Evolutionary conservation across 2,329 filamentous ascomycete species (phyloP).

Genomic region (Cercospora nicotianae): DNA sequence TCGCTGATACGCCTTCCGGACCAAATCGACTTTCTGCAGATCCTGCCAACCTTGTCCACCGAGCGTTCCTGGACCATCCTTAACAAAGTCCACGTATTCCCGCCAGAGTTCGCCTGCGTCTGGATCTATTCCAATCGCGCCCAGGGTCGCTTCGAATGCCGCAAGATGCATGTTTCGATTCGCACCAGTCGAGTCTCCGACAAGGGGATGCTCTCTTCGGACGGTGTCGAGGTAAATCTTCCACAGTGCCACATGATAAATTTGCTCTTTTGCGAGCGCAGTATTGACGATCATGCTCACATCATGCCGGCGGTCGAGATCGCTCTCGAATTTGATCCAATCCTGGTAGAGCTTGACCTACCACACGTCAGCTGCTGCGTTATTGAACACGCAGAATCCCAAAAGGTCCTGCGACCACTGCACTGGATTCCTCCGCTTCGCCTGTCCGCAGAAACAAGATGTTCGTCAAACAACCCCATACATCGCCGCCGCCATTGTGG

Average conservation of each 20-base stretch:
- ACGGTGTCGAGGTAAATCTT: slow-evolving; percentile 94
- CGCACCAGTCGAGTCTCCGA: slow-evolving; percentile 71
- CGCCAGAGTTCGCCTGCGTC: slow-evolving; percentile 88
- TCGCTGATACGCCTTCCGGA: slow-evolving; percentile 89
- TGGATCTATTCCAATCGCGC: slow-evolving; percentile 86
- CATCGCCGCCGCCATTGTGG: background rate
- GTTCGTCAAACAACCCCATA: background rate
- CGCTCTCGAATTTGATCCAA: slow-evolving; percentile 86
- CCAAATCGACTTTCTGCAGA: slow-evolving; percentile 92
- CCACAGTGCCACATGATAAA: slow-evolving; percentile 76
- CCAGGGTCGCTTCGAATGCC: slow-evolving; percentile 89
- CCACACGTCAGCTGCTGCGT: background rate
- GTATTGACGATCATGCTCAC: slow-evolving; percentile 82
- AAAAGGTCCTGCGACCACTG: background rate
- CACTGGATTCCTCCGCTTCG: too few species aligned
- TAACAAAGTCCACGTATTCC: slow-evolving; percentile 93
- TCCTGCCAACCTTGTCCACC: slow-evolving; percentile 92
- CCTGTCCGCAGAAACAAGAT: background rate
- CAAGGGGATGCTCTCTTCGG: slow-evolving; percentile 84
- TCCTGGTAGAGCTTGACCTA: slow-evolving; percentile 34
- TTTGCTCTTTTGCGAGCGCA: slow-evolving; percentile 71
- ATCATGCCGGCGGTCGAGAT: slow-evolving; percentile 75
- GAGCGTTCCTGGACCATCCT: slow-evolving; percentile 73
- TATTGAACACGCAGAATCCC: background rate
- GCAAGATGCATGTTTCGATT: slow-evolving; percentile 78